Conservation (phyloP, 805 yeast species). For the Candida xyloterini region DNA sequence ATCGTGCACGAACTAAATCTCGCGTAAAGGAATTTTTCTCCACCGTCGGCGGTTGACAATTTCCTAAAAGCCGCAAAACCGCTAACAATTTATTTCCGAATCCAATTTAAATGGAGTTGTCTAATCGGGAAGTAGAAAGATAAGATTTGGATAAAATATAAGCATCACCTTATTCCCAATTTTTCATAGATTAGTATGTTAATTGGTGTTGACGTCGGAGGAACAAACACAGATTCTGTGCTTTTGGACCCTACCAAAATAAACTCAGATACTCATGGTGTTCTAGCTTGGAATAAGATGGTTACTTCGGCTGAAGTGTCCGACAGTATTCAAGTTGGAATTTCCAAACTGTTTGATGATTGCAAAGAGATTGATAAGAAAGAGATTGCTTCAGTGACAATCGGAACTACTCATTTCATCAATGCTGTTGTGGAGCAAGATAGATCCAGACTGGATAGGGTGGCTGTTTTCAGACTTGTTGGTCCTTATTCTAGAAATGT, state of each 20-base stretch:
- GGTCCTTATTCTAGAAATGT: slow-evolving; percentile 40
- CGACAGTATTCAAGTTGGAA: slow-evolving; percentile 39
- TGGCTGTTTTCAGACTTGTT: slow-evolving; percentile 45
- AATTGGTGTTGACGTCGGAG: slow-evolving; percentile 52
- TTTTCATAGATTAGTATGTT: slow-evolving; percentile 17
- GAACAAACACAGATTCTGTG: slow-evolving; percentile 50
- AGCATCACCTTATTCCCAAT: no score
- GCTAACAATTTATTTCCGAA: no score
- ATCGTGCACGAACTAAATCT: no score
- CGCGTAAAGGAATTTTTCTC: no score
- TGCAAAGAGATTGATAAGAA: slow-evolving; percentile 17
- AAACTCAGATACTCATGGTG: slow-evolving; percentile 29
- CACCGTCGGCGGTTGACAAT: no score
- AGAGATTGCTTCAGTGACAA: slow-evolving; percentile 42
- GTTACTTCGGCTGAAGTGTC: slow-evolving; percentile 44
- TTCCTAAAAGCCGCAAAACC: no score
- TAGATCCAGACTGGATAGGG: slow-evolving; percentile 38
- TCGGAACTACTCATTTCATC: slow-evolving; percentile 52
- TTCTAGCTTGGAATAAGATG: slow-evolving; percentile 42
- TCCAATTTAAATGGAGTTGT: no score
- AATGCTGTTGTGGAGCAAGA: slow-evolving; percentile 50
- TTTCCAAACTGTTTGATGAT: slow-evolving; percentile 32
- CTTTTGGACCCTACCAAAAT: slow-evolving; percentile 37
- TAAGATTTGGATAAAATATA: no score
- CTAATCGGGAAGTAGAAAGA: no score